phyloP scores from a whole-genome alignment of 768 basidiomycete species.

The Gymnopilus dilepis region DNA sequence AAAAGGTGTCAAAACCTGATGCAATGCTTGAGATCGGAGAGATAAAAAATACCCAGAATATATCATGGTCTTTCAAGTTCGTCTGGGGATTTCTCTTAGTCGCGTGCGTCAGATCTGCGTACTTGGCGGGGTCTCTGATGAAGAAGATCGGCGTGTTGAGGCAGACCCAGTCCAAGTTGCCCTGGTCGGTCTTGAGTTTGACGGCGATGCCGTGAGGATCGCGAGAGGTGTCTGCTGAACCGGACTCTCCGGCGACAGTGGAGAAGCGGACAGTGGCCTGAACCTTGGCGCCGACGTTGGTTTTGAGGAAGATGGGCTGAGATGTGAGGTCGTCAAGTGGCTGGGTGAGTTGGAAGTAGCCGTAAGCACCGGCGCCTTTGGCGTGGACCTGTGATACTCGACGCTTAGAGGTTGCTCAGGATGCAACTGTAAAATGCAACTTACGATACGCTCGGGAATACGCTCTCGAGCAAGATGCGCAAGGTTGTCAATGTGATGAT shows the following conservation, averaged over 20 bases:
- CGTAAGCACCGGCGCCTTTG: constrained; percentile 92
- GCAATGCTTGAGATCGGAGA: too few species aligned
- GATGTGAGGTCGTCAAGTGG: constrained; percentile 83
- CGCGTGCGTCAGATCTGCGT: constrained; percentile 94
- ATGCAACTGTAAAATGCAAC: constrained; percentile 30
- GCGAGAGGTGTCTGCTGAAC: constrained; percentile 88
- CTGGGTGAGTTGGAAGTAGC: constrained; percentile 90
- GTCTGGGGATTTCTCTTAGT: constrained; percentile 93
- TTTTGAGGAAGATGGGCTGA: constrained; percentile 69
- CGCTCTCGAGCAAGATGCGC: constrained; percentile 95
- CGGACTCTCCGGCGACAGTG: constrained; percentile 89
- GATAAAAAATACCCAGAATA: constrained; percentile 71
- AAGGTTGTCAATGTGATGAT: constrained; percentile 87
- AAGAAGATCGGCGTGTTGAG: constrained; percentile 94
- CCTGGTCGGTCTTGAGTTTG: constrained; percentile 89
- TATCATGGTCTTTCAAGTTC: constrained; percentile 85
- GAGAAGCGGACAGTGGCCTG: constrained; percentile 87
- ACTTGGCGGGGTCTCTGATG: constrained; percentile 85
- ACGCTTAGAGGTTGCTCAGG: too few species aligned
- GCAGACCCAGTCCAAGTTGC: constrained; percentile 94
- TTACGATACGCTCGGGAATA: constrained; percentile 92
- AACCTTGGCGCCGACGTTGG: constrained; percentile 67
- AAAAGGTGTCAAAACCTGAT: too few species aligned
- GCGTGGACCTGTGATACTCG: constrained; percentile 83
- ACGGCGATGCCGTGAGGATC: constrained; percentile 94